phyloP scores from a whole-genome alignment of 352 stramenopile genomes.

The Globisporangium camurandrum region DNA sequence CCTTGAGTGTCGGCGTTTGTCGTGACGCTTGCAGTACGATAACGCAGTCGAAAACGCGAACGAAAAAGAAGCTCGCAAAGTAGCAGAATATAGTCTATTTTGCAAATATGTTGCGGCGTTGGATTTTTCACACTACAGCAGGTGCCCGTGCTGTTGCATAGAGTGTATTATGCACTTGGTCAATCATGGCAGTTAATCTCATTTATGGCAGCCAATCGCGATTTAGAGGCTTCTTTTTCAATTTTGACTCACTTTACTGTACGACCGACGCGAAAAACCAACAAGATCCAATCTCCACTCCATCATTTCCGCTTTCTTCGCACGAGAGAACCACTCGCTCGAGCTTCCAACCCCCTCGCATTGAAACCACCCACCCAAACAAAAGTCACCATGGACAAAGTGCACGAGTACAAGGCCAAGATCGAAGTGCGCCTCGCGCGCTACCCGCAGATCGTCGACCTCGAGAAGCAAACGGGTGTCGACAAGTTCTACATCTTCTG shows the following conservation, averaged over 20 bases:
- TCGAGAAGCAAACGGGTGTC: slow-evolving; percentile 80
- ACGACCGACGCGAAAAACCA: not conserved
- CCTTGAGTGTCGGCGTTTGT: too few relatives aligned
- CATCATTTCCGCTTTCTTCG: slow-evolving; percentile 31
- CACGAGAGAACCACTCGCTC: slow-evolving; percentile 23
- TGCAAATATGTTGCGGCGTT: too few relatives aligned
- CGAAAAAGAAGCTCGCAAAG: too few relatives aligned
- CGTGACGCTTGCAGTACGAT: too few relatives aligned
- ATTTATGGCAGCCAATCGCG: not conserved
- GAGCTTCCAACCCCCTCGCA: not conserved
- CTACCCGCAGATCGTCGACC: slow-evolving; percentile 77
- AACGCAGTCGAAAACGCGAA: too few relatives aligned
- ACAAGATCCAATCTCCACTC: not conserved
- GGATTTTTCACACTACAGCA: too few relatives aligned
- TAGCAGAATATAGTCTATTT: too few relatives aligned
- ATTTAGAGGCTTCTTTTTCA: not conserved
- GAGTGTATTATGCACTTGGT: too few relatives aligned
- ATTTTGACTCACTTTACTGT: not conserved
- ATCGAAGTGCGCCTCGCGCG: slow-evolving; percentile 72
- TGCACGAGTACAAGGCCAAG: slow-evolving; percentile 79
- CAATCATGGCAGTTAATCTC: not conserved
- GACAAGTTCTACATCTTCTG: slow-evolving; percentile 88
- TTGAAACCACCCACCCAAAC: slow-evolving; percentile 1
- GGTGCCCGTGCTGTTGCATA: too few relatives aligned
- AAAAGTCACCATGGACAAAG: slow-evolving; percentile 59